Conservation (phyloP, 176 grass and related monocot species). For the Coix lacrymajobi region DNA sequence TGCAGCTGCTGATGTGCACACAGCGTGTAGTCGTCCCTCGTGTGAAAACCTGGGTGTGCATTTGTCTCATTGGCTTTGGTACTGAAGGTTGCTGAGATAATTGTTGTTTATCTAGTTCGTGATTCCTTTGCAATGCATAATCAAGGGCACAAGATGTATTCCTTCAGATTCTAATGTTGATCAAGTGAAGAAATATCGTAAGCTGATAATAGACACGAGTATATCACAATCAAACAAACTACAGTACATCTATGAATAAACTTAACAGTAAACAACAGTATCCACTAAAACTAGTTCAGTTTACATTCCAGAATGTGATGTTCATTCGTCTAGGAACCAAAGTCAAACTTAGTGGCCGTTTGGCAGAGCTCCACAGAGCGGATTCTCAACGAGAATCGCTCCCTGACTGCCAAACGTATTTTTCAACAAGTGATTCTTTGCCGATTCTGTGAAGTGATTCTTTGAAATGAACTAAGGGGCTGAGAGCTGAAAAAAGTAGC, state of each 20-base stretch:
- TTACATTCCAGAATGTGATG: constrained; percentile 7
- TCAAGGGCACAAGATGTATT: background rate
- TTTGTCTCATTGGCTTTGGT: background rate
- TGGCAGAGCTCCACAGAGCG: no score
- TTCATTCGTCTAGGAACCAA: background rate
- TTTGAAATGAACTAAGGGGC: no score
- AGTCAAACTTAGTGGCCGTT: no score
- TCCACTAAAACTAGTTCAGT: background rate
- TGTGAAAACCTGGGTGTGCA: background rate
- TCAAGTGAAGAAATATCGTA: background rate
- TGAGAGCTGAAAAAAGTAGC: no score
- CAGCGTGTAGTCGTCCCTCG: background rate
- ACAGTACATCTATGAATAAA: background rate
- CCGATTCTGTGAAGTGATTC: no score
- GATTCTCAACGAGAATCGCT: no score
- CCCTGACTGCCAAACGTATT: no score
- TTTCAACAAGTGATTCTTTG: no score
- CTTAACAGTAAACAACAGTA: background rate
- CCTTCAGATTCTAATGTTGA: background rate
- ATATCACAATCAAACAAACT: background rate
- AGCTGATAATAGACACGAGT: background rate
- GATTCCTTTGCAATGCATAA: background rate
- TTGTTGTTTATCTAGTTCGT: background rate
- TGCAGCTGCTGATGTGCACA: background rate
- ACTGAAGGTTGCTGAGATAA: background rate